phyloP scores from a whole-genome alignment of 2,329 filamentous ascomycete genomes.

The Myriangium duriaei region DNA sequence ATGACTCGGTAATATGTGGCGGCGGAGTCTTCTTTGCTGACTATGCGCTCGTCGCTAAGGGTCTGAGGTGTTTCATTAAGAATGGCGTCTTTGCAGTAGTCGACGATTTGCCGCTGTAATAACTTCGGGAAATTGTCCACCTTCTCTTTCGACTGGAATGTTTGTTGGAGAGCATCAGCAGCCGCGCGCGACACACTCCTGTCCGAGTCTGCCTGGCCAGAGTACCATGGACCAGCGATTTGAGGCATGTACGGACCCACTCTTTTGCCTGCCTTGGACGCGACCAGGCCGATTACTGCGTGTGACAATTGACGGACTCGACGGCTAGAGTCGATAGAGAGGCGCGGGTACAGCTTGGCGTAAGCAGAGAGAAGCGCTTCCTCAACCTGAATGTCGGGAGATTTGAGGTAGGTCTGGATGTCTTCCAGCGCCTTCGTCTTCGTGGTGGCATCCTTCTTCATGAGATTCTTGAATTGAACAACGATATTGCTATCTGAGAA shows the following conservation, averaged over 20 bases:
- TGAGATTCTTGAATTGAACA: slow-evolving; percentile 82
- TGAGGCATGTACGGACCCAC: slow-evolving; percentile 68
- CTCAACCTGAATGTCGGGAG: slow-evolving; percentile 51
- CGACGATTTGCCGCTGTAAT: slow-evolving; percentile 68
- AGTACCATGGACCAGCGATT: slow-evolving; percentile 80
- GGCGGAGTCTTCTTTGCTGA: slow-evolving; percentile 71
- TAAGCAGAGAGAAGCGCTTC: slow-evolving; percentile 72
- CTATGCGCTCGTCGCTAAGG: slow-evolving; percentile 77
- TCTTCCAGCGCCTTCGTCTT: slow-evolving; percentile 87
- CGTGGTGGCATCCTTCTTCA: slow-evolving; percentile 87
- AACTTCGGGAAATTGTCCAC: slow-evolving; percentile 61
- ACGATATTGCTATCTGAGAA: slow-evolving; percentile 72
- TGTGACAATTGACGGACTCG: slow-evolving; percentile 82
- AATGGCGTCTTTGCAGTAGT: slow-evolving; percentile 69
- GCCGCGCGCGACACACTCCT: slow-evolving; percentile 64
- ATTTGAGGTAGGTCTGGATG: slow-evolving; percentile 52
- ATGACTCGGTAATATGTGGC: slow-evolving; percentile 74
- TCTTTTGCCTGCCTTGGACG: slow-evolving; percentile 55
- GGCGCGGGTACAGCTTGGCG: slow-evolving; percentile 75
- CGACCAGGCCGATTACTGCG: slow-evolving; percentile 53
- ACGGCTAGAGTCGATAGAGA: slow-evolving; percentile 79
- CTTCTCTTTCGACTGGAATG: slow-evolving; percentile 74
- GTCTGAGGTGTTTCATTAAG: slow-evolving; percentile 65
- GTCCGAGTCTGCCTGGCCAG: slow-evolving; percentile 78
- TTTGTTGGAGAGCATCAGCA: slow-evolving; percentile 58